Conservation (phyloP, 1,284 basidiomycete species). For the Agroathelia rolfsii region DNA sequence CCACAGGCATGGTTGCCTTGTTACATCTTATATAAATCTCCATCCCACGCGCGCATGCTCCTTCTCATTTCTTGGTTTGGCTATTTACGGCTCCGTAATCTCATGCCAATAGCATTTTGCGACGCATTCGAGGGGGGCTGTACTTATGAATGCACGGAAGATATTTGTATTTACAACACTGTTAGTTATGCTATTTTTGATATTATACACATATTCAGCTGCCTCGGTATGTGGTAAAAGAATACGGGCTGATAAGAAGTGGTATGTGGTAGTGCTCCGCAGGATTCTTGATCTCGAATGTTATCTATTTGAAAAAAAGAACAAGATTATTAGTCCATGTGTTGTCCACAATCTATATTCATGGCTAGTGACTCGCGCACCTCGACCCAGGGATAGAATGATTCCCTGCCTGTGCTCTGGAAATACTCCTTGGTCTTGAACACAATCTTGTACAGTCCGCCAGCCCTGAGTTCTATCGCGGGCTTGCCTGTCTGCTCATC, state of each 20-base stretch:
- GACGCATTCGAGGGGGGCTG: too few relatives aligned
- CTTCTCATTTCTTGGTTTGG: too few relatives aligned
- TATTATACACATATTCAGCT: too few relatives aligned
- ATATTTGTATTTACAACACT: conserved; percentile 20
- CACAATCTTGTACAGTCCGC: conserved; percentile 72
- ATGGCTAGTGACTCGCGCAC: conserved; percentile 27
- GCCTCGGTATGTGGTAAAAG: conserved; percentile 88
- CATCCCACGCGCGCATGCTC: too few relatives aligned
- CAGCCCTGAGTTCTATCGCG: conserved; percentile 29
- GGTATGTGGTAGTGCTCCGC: conserved; percentile 87
- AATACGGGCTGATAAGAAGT: conserved; percentile 83
- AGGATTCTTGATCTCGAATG: conserved; percentile 61
- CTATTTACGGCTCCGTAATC: too few relatives aligned
- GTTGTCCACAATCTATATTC: conserved; percentile 7
- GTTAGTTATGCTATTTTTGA: conserved; percentile 10
- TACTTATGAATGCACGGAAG: too few relatives aligned
- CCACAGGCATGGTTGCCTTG: too few relatives aligned
- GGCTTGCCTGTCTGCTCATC: conserved; percentile 33
- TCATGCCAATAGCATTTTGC: neutral
- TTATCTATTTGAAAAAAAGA: conserved; percentile 42
- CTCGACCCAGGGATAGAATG: conserved; percentile 87
- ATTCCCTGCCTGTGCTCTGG: conserved; percentile 44
- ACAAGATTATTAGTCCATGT: neutral
- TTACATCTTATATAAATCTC: too few relatives aligned
- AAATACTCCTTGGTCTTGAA: conserved; percentile 85